Percentiles rank a stretch among this genome's conserved stretches.
Conservation (phyloP, 768 basidiomycete species). For the Mycena capillaripes region DNA sequence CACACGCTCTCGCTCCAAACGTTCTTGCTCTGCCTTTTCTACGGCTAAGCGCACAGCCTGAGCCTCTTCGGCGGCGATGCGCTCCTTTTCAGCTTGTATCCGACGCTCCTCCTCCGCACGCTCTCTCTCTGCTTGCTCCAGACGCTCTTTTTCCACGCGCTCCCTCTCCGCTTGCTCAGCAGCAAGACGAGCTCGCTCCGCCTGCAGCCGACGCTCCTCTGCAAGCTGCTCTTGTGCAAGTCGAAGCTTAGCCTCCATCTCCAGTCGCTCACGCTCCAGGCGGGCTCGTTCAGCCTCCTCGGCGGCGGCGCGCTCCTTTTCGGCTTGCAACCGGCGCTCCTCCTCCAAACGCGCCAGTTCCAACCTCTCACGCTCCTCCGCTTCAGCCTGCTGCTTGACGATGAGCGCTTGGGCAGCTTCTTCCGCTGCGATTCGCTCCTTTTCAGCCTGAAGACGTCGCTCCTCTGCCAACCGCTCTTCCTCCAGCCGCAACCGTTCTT, state of each 20-base stretch:
- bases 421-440: constrained; percentile 35
- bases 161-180: constrained; percentile 30
- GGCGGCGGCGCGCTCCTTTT: constrained; percentile 36
- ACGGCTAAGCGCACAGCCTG: constrained; percentile 17
- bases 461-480: constrained; percentile 37
- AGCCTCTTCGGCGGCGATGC: constrained; percentile 29
- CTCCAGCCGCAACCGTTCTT: constrained; percentile 38
- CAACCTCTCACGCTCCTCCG: constrained; percentile 29
- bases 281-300: constrained; percentile 38
- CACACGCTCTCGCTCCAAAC: too few relatives aligned
- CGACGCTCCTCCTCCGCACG: constrained; percentile 30
- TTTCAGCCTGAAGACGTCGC: constrained; percentile 35
- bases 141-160: constrained; percentile 21
- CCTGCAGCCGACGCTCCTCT: constrained; percentile 37
- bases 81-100: constrained; percentile 21
- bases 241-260: constrained; percentile 37
- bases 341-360: constrained; percentile 38
- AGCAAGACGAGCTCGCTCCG: constrained; percentile 30
- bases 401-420: constrained; percentile 29
- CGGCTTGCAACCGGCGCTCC: constrained; percentile 41
- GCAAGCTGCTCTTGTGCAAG: constrained; percentile 40
- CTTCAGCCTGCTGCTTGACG: constrained; percentile 27
- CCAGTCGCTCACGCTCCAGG: constrained; percentile 32
- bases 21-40: constrained; percentile 25
- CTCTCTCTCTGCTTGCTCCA: constrained; percentile 20